Conservation (phyloP, 2,329 filamentous ascomycete species). For the Diplodia corticola region DNA sequence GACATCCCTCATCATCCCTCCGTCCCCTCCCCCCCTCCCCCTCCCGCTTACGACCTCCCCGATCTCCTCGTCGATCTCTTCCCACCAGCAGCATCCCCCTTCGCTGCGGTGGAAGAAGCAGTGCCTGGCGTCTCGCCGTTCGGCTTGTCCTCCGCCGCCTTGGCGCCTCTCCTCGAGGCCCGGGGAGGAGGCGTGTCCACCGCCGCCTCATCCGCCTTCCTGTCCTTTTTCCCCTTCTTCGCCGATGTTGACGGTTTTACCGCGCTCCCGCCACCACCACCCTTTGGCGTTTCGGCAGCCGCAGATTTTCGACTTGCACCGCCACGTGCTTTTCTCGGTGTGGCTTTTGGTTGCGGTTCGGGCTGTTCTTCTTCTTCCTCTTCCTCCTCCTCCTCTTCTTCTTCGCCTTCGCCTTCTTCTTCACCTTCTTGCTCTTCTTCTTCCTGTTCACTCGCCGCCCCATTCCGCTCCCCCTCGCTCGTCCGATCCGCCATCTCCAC, state of each 20-base stretch:
- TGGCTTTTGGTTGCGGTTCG: conserved; percentile 21
- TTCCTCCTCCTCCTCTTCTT: conserved; percentile 23
- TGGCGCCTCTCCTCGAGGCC: not conserved
- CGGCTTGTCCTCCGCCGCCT: not conserved
- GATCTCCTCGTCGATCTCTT: not conserved
- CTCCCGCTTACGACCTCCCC: not conserved
- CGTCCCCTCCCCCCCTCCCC: not conserved
- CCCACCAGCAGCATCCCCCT: not conserved
- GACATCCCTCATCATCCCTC: not conserved
- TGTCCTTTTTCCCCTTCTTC: not conserved
- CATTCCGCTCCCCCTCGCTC: conserved; percentile 21
- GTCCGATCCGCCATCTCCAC: conserved; percentile 31
- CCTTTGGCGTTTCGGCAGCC: not conserved
- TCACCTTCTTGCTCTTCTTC: conserved; percentile 25
- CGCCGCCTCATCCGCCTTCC: not conserved
- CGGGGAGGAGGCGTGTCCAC: not conserved
- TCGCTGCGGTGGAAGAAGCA: not conserved
- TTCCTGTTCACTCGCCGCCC: not conserved
- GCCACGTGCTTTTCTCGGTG: not conserved
- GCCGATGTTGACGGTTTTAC: not conserved
- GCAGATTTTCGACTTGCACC: not conserved
- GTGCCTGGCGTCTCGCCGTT: not conserved
- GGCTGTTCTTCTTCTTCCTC: conserved; percentile 32
- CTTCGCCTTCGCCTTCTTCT: conserved; percentile 25
- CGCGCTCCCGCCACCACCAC: not conserved